Evolutionary conservation across 2,329 filamentous ascomycete species (phyloP).

Genomic region (Ascochyta koolunga): DNA sequence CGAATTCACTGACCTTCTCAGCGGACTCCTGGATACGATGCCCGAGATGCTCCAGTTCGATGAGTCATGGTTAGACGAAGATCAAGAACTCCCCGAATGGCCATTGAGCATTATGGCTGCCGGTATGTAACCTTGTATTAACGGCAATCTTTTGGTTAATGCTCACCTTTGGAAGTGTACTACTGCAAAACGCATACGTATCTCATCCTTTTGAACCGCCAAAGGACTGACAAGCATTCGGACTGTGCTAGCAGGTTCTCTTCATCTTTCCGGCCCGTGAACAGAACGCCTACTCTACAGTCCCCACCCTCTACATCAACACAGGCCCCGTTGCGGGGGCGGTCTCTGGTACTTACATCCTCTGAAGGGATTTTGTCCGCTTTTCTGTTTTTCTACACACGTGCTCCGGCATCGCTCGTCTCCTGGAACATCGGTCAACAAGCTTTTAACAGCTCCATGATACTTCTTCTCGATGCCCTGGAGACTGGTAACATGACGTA

Average conservation of each 20-base stretch:
- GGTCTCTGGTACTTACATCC: constrained; percentile 51
- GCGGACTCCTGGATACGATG: constrained; percentile 53
- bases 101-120: constrained; percentile 55
- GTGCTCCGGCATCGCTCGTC: constrained; percentile 52
- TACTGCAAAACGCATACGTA: constrained; percentile 57
- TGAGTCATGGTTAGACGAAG: constrained; percentile 50
- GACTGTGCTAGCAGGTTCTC: background rate
- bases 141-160: background rate
- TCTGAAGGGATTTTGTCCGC: constrained; percentile 51
- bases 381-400: constrained; percentile 55
- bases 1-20: constrained; percentile 54
- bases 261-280: constrained; percentile 22
- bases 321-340: constrained; percentile 41
- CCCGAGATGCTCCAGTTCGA: constrained; percentile 56
- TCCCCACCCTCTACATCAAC: constrained; percentile 24
- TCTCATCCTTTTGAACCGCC: constrained; percentile 56
- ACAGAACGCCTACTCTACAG: constrained; percentile 16
- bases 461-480: constrained; percentile 54
- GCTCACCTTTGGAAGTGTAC: constrained; percentile 45
- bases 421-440: constrained; percentile 58
- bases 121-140: constrained; percentile 39
- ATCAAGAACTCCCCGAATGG: constrained; percentile 53
- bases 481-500: constrained; percentile 47
- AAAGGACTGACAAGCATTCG: constrained; percentile 41
- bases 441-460: constrained; percentile 59